Conservation (phyloP, 1,139 yeast species). For the Lodderomyces margitis region DNA sequence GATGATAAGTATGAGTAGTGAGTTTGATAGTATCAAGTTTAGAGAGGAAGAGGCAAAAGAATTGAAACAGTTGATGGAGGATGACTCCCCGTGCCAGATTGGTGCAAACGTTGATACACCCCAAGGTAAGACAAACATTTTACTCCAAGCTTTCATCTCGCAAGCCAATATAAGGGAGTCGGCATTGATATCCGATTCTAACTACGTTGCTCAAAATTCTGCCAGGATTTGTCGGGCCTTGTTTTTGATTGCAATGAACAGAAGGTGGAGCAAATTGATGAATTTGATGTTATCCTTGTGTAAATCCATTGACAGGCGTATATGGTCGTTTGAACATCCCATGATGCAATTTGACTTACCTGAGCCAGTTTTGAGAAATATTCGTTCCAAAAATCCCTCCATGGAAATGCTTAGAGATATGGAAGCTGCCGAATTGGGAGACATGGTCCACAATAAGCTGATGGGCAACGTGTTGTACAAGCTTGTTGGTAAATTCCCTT, state of each 20-base stretch:
- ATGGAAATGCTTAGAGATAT: constrained; percentile 74
- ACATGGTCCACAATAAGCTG: constrained; percentile 74
- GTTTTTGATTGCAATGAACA: constrained; percentile 77
- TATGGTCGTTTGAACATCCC: constrained; percentile 94
- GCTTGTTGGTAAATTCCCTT: constrained; percentile 72
- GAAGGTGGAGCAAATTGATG: constrained; percentile 87
- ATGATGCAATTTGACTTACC: constrained; percentile 83
- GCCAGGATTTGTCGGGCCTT: constrained; percentile 91
- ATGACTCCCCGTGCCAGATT: constrained; percentile 73
- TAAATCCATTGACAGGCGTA: constrained; percentile 76
- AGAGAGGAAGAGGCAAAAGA: constrained; percentile 87
- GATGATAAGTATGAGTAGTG: constrained; percentile 89
- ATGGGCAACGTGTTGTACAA: constrained; percentile 67
- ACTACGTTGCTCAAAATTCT: constrained; percentile 93
- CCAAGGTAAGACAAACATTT: constrained; percentile 82
- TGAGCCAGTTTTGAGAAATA: constrained; percentile 56
- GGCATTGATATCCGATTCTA: constrained; percentile 79
- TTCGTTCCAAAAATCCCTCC: constrained; percentile 64
- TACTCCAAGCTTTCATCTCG: constrained; percentile 86
- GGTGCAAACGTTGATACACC: constrained; percentile 76
- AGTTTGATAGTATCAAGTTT: constrained; percentile 85
- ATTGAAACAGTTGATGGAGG: constrained; percentile 58
- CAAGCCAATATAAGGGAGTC: constrained; percentile 72
- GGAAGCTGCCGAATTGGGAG: constrained; percentile 79
- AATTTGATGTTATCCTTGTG: constrained; percentile 75